phyloP scores from a whole-genome alignment of 2,329 filamentous ascomycete species.

The Talaromyces sp. region DNA sequence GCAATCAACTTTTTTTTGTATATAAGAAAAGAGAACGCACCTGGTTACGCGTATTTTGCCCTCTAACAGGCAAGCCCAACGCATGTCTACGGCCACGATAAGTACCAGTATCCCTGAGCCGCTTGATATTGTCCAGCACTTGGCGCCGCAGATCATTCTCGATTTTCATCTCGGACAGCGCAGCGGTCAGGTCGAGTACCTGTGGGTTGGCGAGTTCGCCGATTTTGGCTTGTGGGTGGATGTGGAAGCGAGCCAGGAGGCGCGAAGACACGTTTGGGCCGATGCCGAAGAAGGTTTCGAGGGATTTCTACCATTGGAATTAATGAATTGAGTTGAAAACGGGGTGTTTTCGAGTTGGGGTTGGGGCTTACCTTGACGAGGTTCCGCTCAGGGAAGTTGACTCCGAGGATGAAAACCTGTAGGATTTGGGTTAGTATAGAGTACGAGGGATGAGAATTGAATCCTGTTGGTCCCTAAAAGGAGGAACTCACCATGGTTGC shows the following conservation, averaged over 20 bases:
- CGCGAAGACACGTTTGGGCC: slow-evolving; percentile 64
- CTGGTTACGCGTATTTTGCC: slow-evolving; percentile 80
- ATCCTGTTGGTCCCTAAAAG: not conserved
- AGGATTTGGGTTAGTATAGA: not conserved
- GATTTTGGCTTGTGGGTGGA: slow-evolving; percentile 76
- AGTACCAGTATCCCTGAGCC: slow-evolving; percentile 83
- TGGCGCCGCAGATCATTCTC: slow-evolving; percentile 79
- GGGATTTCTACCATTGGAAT: slow-evolving; percentile 51
- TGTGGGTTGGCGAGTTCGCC: slow-evolving; percentile 70
- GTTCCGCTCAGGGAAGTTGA: slow-evolving; percentile 77
- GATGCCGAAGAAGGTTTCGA: slow-evolving; percentile 82
- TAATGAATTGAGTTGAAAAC: no score
- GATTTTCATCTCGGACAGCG: slow-evolving; percentile 86
- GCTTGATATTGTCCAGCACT: slow-evolving; percentile 76
- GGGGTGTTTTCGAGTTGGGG: no score
- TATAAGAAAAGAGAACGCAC: slow-evolving; percentile 31
- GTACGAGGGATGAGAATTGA: not conserved
- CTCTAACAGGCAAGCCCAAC: slow-evolving; percentile 84
- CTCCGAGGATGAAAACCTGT: slow-evolving; percentile 77
- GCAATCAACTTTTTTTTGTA: not conserved
- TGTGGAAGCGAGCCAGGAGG: slow-evolving; percentile 82
- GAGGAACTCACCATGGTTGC: slow-evolving; percentile 2
- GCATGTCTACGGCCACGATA: slow-evolving; percentile 88
- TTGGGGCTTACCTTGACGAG: slow-evolving; percentile 66
- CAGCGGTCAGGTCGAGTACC: slow-evolving; percentile 73